Base-by-base conservation (phyloP, 169 alveolate genomes). In the Eimeria tenella region DNA sequence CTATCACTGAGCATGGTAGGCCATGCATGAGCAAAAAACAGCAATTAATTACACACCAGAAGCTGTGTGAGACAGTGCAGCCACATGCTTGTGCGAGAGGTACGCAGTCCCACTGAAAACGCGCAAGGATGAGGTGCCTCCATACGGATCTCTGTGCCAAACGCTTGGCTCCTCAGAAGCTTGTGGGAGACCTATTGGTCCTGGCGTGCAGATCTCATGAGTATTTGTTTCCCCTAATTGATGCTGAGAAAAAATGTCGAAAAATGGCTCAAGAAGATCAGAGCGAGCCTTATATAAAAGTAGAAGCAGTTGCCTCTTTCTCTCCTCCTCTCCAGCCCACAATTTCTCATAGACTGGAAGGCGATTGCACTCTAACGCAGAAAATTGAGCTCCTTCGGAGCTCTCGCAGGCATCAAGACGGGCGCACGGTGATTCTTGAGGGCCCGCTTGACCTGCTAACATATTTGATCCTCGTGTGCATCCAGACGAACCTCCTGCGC, bases 81-180 rank as follows among this genome's bases (percentile, higher is more conserved):
- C 79, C 42, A 84, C 73, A 3, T 84, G 92, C 25, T 84, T 60
- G 23, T 84, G 81, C 65, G 92, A 84, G 25, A 84, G 63, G 7
- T 60, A 84, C 23, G 92, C 62, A 84, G 92, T 79, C 17, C 92
- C 92, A 50, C 92, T 84, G 79, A 84, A 84, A 55, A 84, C 81
- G 13, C 92, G 21, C 75, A 84, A 63, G 68, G 60, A 62, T 84
- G 92, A 84, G 63, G 23, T n/a, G 60, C 81, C 52, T 63, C 92
- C 92, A 15, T 49, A n/a, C 60, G 81, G 50, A 25, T 84, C 82
- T 7, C 92, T 56, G 13, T 42, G 92, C 65, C 81, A 84, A 19
- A 84, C 81, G 63, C 62, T 84, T 42, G 92, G 92, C 15, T 84
- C 92, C 52, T 84, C 92, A 52, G 81, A 42, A 4, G 92, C 65